Percentiles rank a stretch among this genome's conserved stretches.
Conservation (phyloP, 257 asterid genomes). For the Solanum dulcamara region DNA sequence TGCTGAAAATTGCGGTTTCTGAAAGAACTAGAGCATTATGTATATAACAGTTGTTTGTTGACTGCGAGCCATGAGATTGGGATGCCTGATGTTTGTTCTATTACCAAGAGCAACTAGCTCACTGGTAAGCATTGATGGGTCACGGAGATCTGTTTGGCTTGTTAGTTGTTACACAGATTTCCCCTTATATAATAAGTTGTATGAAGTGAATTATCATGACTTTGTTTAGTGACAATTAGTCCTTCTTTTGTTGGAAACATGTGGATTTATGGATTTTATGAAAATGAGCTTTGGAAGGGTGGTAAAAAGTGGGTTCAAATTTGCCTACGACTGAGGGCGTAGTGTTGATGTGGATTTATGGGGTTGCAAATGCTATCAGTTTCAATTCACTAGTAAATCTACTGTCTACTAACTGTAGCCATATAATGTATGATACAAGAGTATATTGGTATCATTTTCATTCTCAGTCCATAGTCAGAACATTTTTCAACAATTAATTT, state of each 20-base stretch:
- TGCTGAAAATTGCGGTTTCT: neutral
- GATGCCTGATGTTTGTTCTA: neutral
- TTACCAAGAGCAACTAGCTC: neutral
- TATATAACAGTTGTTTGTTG: neutral
- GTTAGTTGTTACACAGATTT: neutral
- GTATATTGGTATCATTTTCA: neutral
- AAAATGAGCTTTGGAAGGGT: neutral
- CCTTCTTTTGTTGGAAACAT: neutral
- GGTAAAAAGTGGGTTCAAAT: neutral
- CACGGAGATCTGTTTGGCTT: neutral
- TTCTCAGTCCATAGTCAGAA: neutral
- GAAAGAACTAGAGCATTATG: neutral
- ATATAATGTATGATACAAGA: neutral
- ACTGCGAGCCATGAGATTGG: neutral
- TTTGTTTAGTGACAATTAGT: neutral
- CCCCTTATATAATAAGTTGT: neutral
- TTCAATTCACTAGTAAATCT: neutral
- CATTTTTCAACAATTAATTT: neutral
- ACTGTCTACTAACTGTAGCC: neutral
- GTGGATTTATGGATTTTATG: neutral
- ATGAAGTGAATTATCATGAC: neutral
- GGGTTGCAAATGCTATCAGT: neutral
- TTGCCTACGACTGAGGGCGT: neutral
- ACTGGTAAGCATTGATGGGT: neutral
- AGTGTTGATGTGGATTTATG: neutral